Evolutionary conservation across 2,329 filamentous ascomycete species (phyloP).

Genomic region (Colletotrichum zoysiae): DNA sequence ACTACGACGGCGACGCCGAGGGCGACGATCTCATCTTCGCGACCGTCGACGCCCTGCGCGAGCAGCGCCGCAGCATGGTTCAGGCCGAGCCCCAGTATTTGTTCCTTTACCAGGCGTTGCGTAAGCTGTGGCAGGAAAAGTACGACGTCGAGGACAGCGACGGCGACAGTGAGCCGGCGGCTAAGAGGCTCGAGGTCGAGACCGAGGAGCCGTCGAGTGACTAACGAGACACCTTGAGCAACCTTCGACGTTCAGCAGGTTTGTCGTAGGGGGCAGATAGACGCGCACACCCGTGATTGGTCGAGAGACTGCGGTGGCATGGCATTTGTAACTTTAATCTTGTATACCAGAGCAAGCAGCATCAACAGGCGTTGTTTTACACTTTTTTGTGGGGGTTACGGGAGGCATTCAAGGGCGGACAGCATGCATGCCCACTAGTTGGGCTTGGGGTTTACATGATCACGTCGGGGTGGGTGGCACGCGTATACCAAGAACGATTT

Average conservation of each 20-base stretch:
- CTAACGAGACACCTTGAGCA: constrained; percentile 15
- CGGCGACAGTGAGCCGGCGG: constrained; percentile 58
- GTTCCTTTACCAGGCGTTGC: constrained; percentile 90
- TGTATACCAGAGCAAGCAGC: constrained; percentile 29
- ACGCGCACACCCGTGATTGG: constrained; percentile 7
- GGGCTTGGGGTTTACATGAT: constrained; percentile 1
- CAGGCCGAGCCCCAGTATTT: constrained; percentile 86
- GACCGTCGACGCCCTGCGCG: constrained; percentile 82
- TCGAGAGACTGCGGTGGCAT: constrained; percentile 17
- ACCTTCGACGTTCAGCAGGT: neutral
- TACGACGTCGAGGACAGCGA: constrained; percentile 59
- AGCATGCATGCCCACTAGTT: neutral
- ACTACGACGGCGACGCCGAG: constrained; percentile 52
- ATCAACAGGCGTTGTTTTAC: constrained; percentile 30
- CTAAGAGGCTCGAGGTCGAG: constrained; percentile 68
- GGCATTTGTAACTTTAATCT: constrained; percentile 28
- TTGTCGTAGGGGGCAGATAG: neutral
- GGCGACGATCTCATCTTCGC: constrained; percentile 77
- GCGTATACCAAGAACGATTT: neutral
- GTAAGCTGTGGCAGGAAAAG: constrained; percentile 78
- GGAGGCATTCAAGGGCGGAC: neutral
- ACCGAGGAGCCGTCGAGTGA: constrained; percentile 60
- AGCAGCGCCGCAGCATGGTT: constrained; percentile 96
- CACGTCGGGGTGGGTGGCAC: neutral
- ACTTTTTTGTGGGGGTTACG: neutral